Percentiles rank a stretch among this genome's conserved stretches.
phyloP scores from a whole-genome alignment of 768 basidiomycete genomes.

The Tulasnella sp. region DNA sequence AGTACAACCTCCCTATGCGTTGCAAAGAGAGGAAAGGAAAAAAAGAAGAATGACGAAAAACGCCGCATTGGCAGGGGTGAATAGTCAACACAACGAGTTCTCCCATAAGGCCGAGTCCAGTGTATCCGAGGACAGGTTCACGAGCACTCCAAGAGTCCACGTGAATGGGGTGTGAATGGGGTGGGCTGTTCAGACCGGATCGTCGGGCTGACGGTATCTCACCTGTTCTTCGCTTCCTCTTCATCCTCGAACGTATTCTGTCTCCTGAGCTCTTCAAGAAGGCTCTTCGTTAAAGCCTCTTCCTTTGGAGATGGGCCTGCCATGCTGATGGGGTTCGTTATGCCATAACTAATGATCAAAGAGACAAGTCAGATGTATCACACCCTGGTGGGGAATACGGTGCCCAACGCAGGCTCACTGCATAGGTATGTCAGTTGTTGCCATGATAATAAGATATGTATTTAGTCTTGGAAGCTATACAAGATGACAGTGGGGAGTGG shows the following conservation, averaged over 20 bases:
- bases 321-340: constrained; percentile 77
- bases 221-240: constrained; percentile 83
- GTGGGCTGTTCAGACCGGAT: neutral
- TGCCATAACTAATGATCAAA: constrained; percentile 34
- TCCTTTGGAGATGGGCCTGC: constrained; percentile 65
- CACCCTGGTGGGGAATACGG: too few species aligned
- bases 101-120: too few species aligned
- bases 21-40: neutral
- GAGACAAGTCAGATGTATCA: neutral
- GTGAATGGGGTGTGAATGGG: neutral
- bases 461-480: too few species aligned
- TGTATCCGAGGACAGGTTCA: neutral
- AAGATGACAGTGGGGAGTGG: too few species aligned
- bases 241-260: constrained; percentile 86
- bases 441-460: too few species aligned
- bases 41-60: neutral
- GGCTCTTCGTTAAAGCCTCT: constrained; percentile 67
- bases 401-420: too few species aligned
- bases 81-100: neutral
- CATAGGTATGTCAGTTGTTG: too few species aligned
- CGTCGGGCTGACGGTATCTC: constrained; percentile 27
- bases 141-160: neutral
- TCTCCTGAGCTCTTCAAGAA: constrained; percentile 82
- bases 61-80: neutral
- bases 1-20: constrained; percentile 76